Conservation (phyloP, 345 rosid species). For the Camelina laxa region DNA sequence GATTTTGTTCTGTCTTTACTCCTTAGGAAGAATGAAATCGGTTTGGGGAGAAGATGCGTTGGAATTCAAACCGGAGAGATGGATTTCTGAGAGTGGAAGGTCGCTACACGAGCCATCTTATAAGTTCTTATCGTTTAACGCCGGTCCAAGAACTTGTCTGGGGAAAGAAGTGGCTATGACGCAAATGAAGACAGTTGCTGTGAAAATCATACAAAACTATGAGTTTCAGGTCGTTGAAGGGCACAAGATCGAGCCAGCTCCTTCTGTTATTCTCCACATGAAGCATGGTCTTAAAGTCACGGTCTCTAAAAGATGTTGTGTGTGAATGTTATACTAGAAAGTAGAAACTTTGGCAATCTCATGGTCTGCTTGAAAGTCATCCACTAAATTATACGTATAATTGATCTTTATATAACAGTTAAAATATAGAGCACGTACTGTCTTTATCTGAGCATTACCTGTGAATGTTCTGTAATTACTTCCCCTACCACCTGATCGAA, state of each 20-base stretch:
- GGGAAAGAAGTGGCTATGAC: constrained; percentile 65
- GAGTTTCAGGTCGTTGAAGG: constrained; percentile 51
- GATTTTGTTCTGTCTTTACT: constrained; percentile 41
- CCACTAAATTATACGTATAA: not conserved
- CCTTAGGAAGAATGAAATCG: constrained; percentile 51
- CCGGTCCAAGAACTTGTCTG: constrained; percentile 67
- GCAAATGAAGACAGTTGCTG: constrained; percentile 60
- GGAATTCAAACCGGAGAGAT: constrained; percentile 54
- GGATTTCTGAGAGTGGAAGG: constrained; percentile 48
- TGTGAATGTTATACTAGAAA: constrained; percentile 10
- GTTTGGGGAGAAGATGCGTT: constrained; percentile 55
- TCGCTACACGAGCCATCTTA: constrained; percentile 50
- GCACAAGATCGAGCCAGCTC: constrained; percentile 38
- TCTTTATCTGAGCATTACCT: too few relatives aligned
- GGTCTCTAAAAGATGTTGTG: constrained; percentile 39
- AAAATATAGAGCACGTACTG: too few relatives aligned
- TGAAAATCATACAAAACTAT: constrained; percentile 50
- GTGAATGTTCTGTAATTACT: too few relatives aligned
- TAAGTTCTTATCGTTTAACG: constrained; percentile 66
- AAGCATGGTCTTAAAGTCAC: constrained; percentile 54
- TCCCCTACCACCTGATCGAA: too few relatives aligned
- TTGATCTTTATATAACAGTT: too few relatives aligned
- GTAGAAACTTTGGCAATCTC: constrained; percentile 15
- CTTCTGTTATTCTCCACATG: constrained; percentile 56
- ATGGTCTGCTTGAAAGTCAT: constrained; percentile 3